Conservation (phyloP, 2,329 filamentous ascomycete genomes). For the Cercospora beticola region DNA sequence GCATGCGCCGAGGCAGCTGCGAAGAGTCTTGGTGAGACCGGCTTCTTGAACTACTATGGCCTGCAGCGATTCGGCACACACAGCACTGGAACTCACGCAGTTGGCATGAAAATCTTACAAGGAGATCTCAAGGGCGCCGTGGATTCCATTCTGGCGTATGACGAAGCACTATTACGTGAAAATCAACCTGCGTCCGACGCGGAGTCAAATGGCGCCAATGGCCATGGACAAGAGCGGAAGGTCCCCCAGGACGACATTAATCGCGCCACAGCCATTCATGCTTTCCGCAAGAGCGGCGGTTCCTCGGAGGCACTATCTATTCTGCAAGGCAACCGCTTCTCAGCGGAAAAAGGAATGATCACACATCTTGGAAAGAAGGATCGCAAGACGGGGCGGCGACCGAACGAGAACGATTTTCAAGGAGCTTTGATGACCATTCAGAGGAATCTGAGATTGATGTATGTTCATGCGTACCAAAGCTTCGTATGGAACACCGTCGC, state of each 20-base stretch:
- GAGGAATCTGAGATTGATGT: constrained; percentile 84
- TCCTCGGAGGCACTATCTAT: constrained; percentile 58
- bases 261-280: constrained; percentile 74
- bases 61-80: constrained; percentile 96
- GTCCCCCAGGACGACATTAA: constrained; percentile 73
- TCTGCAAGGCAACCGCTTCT: constrained; percentile 73
- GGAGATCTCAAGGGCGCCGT: constrained; percentile 79
- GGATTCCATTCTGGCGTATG: constrained; percentile 72
- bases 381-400: constrained; percentile 46
- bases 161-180: constrained; percentile 60
- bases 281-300: constrained; percentile 61
- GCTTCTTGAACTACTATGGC: constrained; percentile 97
- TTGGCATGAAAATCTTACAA: constrained; percentile 81
- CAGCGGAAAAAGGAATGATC: constrained; percentile 76
- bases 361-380: constrained; percentile 63
- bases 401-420: constrained; percentile 66
- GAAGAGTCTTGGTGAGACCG: constrained; percentile 65
- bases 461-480: constrained; percentile 94
- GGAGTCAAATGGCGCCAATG: constrained; percentile 6
- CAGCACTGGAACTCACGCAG: constrained; percentile 75
- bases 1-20: constrained; percentile 60
- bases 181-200: constrained; percentile 44
- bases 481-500: constrained; percentile 88
- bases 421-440: constrained; percentile 80
- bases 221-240: constrained; percentile 32